These are phyloP conservation scores for Pisolithus thermaeus DNA, from an alignment of 1,284 basidiomycete genomes.

Conservation along the genomic window DNA sequence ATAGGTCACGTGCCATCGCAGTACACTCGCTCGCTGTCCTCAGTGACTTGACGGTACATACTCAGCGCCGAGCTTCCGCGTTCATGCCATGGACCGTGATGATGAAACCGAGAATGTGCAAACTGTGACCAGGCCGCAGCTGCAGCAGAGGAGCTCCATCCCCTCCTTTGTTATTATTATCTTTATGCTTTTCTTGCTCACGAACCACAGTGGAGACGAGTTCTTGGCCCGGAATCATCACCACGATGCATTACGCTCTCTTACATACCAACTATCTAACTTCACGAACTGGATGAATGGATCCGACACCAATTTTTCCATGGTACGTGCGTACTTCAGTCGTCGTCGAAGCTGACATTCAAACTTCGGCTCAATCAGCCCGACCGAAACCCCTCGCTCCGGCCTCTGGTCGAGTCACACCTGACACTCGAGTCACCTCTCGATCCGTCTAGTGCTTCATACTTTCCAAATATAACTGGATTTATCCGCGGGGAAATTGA, in stretches of 20 bases:
- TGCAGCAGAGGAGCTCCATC: slow-evolving; percentile 32
- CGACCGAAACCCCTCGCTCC: slow-evolving; percentile 38
- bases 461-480: slow-evolving; percentile 71
- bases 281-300: slow-evolving; percentile 73
- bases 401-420: slow-evolving; percentile 47
- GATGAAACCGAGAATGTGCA: slow-evolving; percentile 16
- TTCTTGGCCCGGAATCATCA: slow-evolving; percentile 55
- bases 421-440: slow-evolving; percentile 40
- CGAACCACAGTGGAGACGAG: slow-evolving; percentile 62
- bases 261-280: slow-evolving; percentile 58
- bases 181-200: slow-evolving; percentile 71
- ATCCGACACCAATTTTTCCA: slow-evolving; percentile 55
- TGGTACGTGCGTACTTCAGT: slow-evolving; percentile 43
- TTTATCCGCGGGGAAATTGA: slow-evolving; percentile 60
- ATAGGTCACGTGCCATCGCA: not conserved
- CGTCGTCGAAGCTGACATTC: not conserved
- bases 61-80: no score
- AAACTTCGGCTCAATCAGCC: slow-evolving; percentile 38
- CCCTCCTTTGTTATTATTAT: slow-evolving; percentile 70
- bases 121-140: slow-evolving; percentile 13
- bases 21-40: not conserved
- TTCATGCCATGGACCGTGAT: slow-evolving; percentile 24
- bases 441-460: slow-evolving; percentile 47
- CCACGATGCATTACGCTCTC: slow-evolving; percentile 50
- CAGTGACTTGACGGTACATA: not conserved